These are phyloP conservation scores for Viola pubescens DNA, from an alignment of 441 rosid genomes.

Conservation along the genomic window DNA sequence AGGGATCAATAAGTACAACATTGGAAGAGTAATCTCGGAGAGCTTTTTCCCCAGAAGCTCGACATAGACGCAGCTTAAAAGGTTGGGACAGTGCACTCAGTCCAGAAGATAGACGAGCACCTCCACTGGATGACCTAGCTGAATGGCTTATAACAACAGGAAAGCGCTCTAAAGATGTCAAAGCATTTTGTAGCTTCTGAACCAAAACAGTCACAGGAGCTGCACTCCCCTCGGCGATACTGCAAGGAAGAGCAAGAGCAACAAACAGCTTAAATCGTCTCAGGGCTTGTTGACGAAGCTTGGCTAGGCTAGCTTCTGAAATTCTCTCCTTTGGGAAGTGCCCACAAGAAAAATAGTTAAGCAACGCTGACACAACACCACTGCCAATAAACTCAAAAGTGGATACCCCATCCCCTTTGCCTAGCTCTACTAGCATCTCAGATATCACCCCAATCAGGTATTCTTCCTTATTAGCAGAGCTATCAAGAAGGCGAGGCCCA, in stretches of 20 bases:
- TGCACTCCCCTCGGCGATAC: slow-evolving; percentile 38
- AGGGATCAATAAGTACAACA: slow-evolving; percentile 91
- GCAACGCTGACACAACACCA: slow-evolving; percentile 93
- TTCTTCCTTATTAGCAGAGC: slow-evolving; percentile 70
- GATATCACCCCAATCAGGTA: slow-evolving; percentile 68
- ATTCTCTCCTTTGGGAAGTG: slow-evolving; percentile 75
- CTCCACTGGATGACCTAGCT: slow-evolving; percentile 75
- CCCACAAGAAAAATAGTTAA: slow-evolving; percentile 89
- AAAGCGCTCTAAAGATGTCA: slow-evolving; percentile 92
- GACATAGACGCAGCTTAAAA: slow-evolving; percentile 92
- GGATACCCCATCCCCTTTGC: slow-evolving; percentile 98
- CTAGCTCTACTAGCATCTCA: slow-evolving; percentile 81
- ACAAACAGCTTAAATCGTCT: slow-evolving; percentile 77
- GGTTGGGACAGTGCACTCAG: slow-evolving; percentile 95
- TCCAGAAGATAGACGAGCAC: slow-evolving; percentile 97
- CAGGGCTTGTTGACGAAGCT: slow-evolving; percentile 82
- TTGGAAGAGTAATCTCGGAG: slow-evolving; percentile 97
- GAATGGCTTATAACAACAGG: slow-evolving; percentile 97
- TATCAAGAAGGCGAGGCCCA: slow-evolving; percentile 48
- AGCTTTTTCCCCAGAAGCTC: slow-evolving; percentile 87
- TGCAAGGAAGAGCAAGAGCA: slow-evolving; percentile 65
- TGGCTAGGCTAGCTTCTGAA: slow-evolving; percentile 62
- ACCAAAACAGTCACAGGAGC: slow-evolving; percentile 78
- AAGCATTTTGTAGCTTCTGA: slow-evolving; percentile 97
- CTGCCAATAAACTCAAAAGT: slow-evolving; percentile 99